Evolutionary conservation across 305 asterid genomes (phyloP), one percentile per base, ranked within the genome.

Genomic region (Fraxinus angustifolia): DNA sequence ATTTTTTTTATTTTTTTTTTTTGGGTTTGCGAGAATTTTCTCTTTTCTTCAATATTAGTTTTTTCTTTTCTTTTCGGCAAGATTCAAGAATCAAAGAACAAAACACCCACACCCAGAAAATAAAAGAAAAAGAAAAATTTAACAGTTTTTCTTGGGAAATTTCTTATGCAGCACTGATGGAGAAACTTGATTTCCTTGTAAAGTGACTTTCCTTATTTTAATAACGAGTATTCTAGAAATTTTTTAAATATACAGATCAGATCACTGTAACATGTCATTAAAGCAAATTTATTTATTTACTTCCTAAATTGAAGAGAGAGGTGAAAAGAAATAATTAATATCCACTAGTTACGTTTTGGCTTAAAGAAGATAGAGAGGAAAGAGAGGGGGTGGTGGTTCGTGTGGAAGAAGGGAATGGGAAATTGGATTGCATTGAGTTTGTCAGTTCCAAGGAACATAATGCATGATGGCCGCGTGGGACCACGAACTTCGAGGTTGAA

Each of bases 401-500:
- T 3, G 60, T 30, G 73, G 23, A 48, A 28, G 30, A 65, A 38
- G 77, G 78, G 81, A 72, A 75, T 67, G 56, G 85, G 85, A 53
- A 79, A 80, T 82, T 72, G 72, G 80, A 79, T 75, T 86, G 85
- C 90, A 88, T 88, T 78, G 79, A 76, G 81, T 79, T 85, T 89
- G 91, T 78, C 83, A 82, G 67, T 84, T 87, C 86, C 89, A 50
- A 86, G 89, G 90, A 83, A 83, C 86, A 87, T 36, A 79, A 38
- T 45, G 87, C 87, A 82, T 86, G 88, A 81, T 40, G 78, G 70
- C 81, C 86, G 78, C 86, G 86, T 90, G 88, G 88, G 92, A 17
- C 89, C 87, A 28, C 88, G 73, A 48, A 76, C 65, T 83, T 82
- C 88, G 82, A 89, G 91, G 86, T 77, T 0, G 0, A 10, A 14